Base-by-base conservation (phyloP, 306 rosid species). In the Senna tora region DNA sequence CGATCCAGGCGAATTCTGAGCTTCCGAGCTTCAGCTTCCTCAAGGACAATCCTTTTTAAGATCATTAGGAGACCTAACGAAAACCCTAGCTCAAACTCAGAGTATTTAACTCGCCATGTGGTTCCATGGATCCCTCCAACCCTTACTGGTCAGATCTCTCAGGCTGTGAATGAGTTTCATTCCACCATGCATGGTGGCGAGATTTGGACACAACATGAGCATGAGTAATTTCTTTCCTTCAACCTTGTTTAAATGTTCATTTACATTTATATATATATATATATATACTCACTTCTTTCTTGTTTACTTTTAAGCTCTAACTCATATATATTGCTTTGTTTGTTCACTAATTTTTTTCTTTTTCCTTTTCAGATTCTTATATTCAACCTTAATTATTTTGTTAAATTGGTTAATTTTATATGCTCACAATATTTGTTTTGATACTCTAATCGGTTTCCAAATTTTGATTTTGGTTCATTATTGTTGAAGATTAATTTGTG, bases 161-260 rank as follows among this genome's bases (percentile, higher is more conserved):
- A 2, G 10, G 17, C 6, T 2, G 6, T 17, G 3, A 6, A 9
- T 8, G 2, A 8, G 0, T 6, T 50, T 16, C 55, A 50, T 3
- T 25, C 30, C 30, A 25, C 30, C 30, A 25, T 25, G 30, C 30
- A 25, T 1, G 30, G 30, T 25, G 30, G 9, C 9, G 47, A 9
- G 13, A 7, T 0, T 38, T 62, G 67, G 67, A 17, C 50, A 2
- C 67, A 17, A 6, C 13, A 11, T 4, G 67, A 39, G 67, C 67
- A 62, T 11, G 33, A 38, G 67, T n/a, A n/a, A n/a, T 62, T 38
- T 62, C 50, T 39, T 62, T 38, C 28, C 4, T 62, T 62, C 17
- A 10, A 9, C 16, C 46, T 62, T 9, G 17, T 5, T 50, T 46
- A 13, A 46, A 14, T 14, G 3, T 7, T 50, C 5, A 5, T 60